phyloP scores from a whole-genome alignment of 1,139 yeast genomes.

The Sugiyamaella pinicola region DNA sequence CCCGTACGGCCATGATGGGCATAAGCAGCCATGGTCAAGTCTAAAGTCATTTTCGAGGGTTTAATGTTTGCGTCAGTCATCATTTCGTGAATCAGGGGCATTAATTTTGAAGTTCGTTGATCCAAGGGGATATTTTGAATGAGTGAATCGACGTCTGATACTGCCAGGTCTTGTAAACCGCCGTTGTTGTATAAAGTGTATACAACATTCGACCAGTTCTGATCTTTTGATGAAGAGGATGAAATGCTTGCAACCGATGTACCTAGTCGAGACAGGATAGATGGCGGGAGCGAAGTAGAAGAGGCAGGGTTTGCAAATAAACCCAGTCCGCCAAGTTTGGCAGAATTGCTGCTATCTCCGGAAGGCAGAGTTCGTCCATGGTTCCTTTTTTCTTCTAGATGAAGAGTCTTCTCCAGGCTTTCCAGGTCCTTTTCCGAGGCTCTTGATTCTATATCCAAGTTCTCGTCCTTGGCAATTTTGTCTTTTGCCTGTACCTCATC shows the following conservation, averaged over 20 bases:
- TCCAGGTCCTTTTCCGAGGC: slow-evolving; percentile 31
- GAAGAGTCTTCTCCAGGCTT: slow-evolving; percentile 27
- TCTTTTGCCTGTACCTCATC: slow-evolving; percentile 28
- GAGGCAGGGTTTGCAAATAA: slow-evolving; percentile 23
- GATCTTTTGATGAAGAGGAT: slow-evolving; percentile 25
- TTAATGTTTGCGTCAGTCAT: slow-evolving; percentile 32
- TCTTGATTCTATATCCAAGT: slow-evolving; percentile 15
- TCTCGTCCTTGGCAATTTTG: slow-evolving; percentile 23
- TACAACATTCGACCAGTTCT: slow-evolving; percentile 35
- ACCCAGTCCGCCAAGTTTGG: slow-evolving; percentile 13
- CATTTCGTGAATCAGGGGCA: slow-evolving; percentile 36
- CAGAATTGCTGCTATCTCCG: background rate
- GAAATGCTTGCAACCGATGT: slow-evolving; percentile 28
- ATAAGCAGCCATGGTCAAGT: slow-evolving; percentile 42
- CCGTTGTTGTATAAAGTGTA: slow-evolving; percentile 26
- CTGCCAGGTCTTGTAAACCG: slow-evolving; percentile 29
- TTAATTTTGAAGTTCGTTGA: slow-evolving; percentile 29
- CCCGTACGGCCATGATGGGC: slow-evolving; percentile 39
- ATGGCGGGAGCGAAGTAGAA: slow-evolving; percentile 26
- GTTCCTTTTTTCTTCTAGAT: slow-evolving; percentile 12
- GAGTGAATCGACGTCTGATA: slow-evolving; percentile 35
- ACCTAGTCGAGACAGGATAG: slow-evolving; percentile 30
- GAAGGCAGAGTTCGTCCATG: background rate
- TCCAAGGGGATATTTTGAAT: slow-evolving; percentile 36
- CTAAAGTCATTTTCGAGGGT: slow-evolving; percentile 35